Evolutionary conservation across 139 green algal species (phyloP), one percentile per base, ranked within the genome.

Genomic region (Desmodesmus armatus): DNA sequence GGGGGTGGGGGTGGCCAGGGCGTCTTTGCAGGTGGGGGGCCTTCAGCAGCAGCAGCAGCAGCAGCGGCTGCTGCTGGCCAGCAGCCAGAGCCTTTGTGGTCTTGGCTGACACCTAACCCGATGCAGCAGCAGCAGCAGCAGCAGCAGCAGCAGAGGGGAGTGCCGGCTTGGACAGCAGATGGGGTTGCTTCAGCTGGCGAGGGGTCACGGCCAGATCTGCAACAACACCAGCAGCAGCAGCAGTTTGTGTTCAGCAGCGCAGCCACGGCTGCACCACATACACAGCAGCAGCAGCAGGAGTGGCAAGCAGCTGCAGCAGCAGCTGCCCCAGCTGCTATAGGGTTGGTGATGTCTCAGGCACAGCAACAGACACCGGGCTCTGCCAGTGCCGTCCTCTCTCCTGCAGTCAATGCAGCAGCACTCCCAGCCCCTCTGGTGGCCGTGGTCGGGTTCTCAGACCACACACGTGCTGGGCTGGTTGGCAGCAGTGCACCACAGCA

Each of bases 21-120:
- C 19, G 21, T 23, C 19, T 23, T 23, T n/a, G 23, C 19, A 65
- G 21, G 23, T 65, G 53, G 19, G 23, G n/a, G n/a, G n/a, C n/a
- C 67, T 37, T 23, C 77, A 74, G 53, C 76, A 55, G 27, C 76
- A 72, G 37, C 53, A 71, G 76, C 53, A 82, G 71, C 41, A 53
- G 44, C 43, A 79, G 27, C 37, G 2, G 44, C 3, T 41, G 44
- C 43, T 44, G 65, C 31, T 41, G 65, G n/a, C 33, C 29, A n/a
- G 63, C 7, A n/a, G 63, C n/a, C 63, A 72, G n/a, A n/a, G 41
- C 29, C 47, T 13, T 13, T 55, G 9, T 55, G 47, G 47, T 55
- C 47, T 55, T 4, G 7, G 33, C 33, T 29, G 13, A 31, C 7
- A 47, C 31, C 13, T 43, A 77, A 82, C 4, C 47, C 43, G 17